Base-by-base conservation (phyloP, 345 rosid genomes). In the Theobroma cacao region DNA sequence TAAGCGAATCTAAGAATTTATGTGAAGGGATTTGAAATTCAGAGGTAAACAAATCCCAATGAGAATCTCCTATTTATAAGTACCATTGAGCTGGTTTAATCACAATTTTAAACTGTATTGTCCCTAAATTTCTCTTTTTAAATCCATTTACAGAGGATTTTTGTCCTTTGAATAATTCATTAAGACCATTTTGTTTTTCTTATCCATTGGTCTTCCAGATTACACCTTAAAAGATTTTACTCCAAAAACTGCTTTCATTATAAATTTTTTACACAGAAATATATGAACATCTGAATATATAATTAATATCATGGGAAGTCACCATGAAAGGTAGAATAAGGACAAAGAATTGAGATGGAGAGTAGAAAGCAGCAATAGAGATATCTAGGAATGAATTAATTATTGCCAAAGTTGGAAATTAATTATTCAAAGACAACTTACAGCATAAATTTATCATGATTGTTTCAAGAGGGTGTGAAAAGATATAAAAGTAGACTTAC, bases 401-500 rank as follows among this genome's bases (percentile, higher is more conserved):
- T 75, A 56, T 24, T 67, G 63, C 40, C 36, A 33, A 4, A 76
- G 45, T 50, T n/a, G 75, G 33, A 36, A 50, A n/a, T 41, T 60
- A 33, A 33, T 30, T 66, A 36, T 20, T 13, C 22, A 69, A 67
- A 76, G 61, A 7, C 63, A 77, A 61, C 38, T 24, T 30, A 40
- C 3, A 14, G 53, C 53, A 40, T 58, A 36, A 33, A 40, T 50
- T 53, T 41, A 26, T 53, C 53, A 76, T 22, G 40, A 56, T 48
- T 72, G 33, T 52, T 28, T 24, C 34, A 61, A 72, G 48, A 18
- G 74, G 55, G 61, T 59, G 61, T 30, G 38, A 65, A 33, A 20
- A 68, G 48, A 68, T 45, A 71, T 53, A 22, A 28, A 53, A 80
- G 77, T 43, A 67, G 76, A 86, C 97, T 88, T 80, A 92, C 99